Base-by-base conservation (phyloP, 2,329 filamentous ascomycete species). In the Xylariaceae sp. region DNA sequence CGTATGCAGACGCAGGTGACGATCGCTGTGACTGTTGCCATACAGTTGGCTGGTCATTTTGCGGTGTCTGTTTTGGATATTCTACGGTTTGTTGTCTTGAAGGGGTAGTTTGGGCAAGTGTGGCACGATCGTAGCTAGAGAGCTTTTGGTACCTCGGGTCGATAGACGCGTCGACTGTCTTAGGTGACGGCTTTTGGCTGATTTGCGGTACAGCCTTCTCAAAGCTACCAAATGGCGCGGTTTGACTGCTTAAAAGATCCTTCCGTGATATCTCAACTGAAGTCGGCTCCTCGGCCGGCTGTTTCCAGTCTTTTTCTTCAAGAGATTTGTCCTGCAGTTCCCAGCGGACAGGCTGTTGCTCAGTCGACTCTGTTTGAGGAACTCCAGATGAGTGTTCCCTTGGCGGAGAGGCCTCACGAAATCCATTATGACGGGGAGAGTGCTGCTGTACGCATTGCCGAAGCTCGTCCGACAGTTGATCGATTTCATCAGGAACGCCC, bases 391-490 rank as follows among this genome's bases (percentile, higher is more conserved):
- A n/a, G n/a, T n/a, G n/a, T n/a, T n/a, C n/a, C n/a, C n/a, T n/a
- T n/a, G n/a, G n/a, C n/a, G n/a, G n/a, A n/a, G n/a, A n/a, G n/a
- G n/a, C n/a, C n/a, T n/a, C n/a, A n/a, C n/a, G n/a, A n/a, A n/a
- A n/a, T n/a, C n/a, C n/a, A n/a, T n/a, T n/a, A n/a, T n/a, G n/a
- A n/a, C n/a, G n/a, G n/a, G n/a, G n/a, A n/a, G n/a, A n/a, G 57
- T 57, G 38, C 50, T 57, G 14, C 55, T 56, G 29, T 59, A 20
- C 12, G 57, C 58, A 11, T 55, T n/a, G 48, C 27, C 52, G 52
- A 22, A 60, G 55, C 43, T 56, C 44, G 23, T 50, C 46, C 5
- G 57, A 53, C 16, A 59, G 45, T n/a, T 53, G 27, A 19, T 44
- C 37, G 12, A 54, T 36, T 7, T 49, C 38, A 12, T 53, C 42